Evolutionary conservation across 140 eudicot genomes (phyloP).

Genomic region (Artemisia princeps): DNA sequence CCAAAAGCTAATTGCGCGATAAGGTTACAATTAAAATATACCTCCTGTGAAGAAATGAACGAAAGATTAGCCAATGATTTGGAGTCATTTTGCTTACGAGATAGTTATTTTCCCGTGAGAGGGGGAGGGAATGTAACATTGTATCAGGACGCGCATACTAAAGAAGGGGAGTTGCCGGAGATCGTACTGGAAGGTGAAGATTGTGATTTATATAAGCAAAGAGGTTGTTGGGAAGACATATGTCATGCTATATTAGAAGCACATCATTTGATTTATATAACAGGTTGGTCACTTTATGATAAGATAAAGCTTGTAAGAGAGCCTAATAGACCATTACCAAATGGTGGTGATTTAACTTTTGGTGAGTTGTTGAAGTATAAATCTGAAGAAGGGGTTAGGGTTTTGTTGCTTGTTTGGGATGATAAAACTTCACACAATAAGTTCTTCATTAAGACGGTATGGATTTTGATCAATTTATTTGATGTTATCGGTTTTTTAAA

Average conservation of each 20-base stretch:
- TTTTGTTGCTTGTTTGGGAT: constrained; percentile 91
- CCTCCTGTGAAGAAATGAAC: constrained; percentile 20
- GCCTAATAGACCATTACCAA: constrained; percentile 51
- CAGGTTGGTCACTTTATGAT: constrained; percentile 76
- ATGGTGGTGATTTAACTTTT: constrained; percentile 59
- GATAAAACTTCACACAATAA: constrained; percentile 84
- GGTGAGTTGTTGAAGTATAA: constrained; percentile 84
- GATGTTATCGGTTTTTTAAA: background rate
- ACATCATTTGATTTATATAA: constrained; percentile 66
- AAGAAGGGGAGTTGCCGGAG: constrained; percentile 41
- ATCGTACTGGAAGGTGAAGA: constrained; percentile 45
- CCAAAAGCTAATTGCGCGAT: constrained; percentile 38
- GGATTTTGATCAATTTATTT: background rate
- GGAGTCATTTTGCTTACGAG: constrained; percentile 23
- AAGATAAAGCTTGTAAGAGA: constrained; percentile 77
- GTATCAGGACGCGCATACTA: constrained; percentile 57
- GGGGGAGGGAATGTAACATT: constrained; percentile 42
- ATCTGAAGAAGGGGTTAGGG: constrained; percentile 83
- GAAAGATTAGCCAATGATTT: constrained; percentile 3
- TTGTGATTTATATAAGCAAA: constrained; percentile 34
- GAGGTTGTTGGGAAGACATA: constrained; percentile 85
- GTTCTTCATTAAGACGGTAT: constrained; percentile 66
- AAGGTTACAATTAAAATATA: constrained; percentile 24
- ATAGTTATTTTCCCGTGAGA: constrained; percentile 47
- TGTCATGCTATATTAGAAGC: constrained; percentile 85